Evolutionary conservation across 495 filamentous ascomycete species (phyloP).

Genomic region (Glutinoglossum americanum): DNA sequence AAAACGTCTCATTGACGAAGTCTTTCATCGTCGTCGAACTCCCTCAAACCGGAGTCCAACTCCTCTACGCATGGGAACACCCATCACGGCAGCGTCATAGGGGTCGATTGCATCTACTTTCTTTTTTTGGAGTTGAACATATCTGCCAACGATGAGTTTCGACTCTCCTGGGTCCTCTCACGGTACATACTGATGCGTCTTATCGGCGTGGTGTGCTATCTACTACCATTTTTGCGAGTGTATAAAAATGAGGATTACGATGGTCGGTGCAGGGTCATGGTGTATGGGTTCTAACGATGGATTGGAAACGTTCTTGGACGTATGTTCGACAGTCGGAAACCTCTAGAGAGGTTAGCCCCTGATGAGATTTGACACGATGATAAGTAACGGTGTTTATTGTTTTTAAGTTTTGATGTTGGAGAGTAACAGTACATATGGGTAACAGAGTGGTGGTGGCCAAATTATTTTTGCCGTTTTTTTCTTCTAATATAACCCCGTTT

Average conservation of each 20-base stretch:
- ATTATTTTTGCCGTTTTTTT: background rate
- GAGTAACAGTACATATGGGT: background rate
- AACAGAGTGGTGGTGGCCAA: background rate
- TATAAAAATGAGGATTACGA: background rate
- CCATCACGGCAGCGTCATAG: background rate
- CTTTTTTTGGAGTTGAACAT: background rate
- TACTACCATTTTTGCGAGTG: background rate
- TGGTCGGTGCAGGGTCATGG: background rate
- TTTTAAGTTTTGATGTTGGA: too few species aligned
- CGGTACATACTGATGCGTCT: background rate
- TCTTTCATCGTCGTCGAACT: slow-evolving; percentile 36
- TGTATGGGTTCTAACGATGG: background rate
- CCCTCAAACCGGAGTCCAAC: background rate
- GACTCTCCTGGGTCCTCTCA: background rate
- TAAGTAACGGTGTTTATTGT: background rate
- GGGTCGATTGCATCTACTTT: background rate
- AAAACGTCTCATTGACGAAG: slow-evolving; percentile 53
- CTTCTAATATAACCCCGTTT: too few species aligned
- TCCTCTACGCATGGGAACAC: background rate
- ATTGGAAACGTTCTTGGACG: background rate
- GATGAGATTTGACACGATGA: background rate
- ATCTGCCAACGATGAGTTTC: background rate
- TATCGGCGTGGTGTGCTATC: background rate
- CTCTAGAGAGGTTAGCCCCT: background rate
- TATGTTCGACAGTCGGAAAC: background rate